phyloP scores from a whole-genome alignment of 352 stramenopile genomes.

The Globisporangium camurandrum region DNA sequence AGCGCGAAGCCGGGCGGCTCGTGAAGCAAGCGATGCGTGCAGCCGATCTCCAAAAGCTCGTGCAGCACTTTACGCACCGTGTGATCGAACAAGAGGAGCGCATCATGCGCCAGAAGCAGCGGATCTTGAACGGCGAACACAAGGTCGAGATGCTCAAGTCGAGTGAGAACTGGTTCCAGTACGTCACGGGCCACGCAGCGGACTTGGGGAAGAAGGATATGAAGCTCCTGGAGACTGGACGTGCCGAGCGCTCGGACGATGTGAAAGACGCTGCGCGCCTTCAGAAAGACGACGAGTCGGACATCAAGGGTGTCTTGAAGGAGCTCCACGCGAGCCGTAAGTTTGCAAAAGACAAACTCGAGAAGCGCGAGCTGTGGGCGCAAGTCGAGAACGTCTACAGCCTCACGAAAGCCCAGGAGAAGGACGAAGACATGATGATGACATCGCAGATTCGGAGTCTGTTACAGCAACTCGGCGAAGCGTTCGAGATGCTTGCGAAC shows the following conservation, averaged over 20 bases:
- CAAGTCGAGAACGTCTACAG: slow-evolving; percentile 83
- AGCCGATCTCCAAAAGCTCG: slow-evolving; percentile 78
- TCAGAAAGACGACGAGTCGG: slow-evolving; percentile 75
- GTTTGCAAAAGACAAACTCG: slow-evolving; percentile 65
- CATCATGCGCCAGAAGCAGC: slow-evolving; percentile 88
- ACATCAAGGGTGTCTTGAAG: slow-evolving; percentile 67
- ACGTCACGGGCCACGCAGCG: slow-evolving; percentile 65
- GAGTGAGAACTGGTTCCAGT: slow-evolving; percentile 86
- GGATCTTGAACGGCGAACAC: slow-evolving; percentile 84
- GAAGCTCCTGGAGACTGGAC: slow-evolving; percentile 66
- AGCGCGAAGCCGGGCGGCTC: slow-evolving; percentile 77
- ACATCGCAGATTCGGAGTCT: slow-evolving; percentile 84
- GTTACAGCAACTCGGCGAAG: slow-evolving; percentile 78
- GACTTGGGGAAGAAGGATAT: slow-evolving; percentile 82
- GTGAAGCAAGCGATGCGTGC: slow-evolving; percentile 79
- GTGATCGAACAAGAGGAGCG: slow-evolving; percentile 87
- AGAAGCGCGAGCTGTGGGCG: slow-evolving; percentile 82
- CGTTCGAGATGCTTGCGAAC: slow-evolving; percentile 86
- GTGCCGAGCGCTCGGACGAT: slow-evolving; percentile 59
- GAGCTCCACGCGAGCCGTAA: slow-evolving; percentile 54
- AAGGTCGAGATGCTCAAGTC: slow-evolving; percentile 90
- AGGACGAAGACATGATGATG: slow-evolving; percentile 91
- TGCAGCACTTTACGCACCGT: slow-evolving; percentile 86
- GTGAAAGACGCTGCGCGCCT: slow-evolving; percentile 74
- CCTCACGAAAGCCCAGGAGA: slow-evolving; percentile 75